phyloP scores from a whole-genome alignment of 208 protist species.

The Wallacemonas sp. region DNA sequence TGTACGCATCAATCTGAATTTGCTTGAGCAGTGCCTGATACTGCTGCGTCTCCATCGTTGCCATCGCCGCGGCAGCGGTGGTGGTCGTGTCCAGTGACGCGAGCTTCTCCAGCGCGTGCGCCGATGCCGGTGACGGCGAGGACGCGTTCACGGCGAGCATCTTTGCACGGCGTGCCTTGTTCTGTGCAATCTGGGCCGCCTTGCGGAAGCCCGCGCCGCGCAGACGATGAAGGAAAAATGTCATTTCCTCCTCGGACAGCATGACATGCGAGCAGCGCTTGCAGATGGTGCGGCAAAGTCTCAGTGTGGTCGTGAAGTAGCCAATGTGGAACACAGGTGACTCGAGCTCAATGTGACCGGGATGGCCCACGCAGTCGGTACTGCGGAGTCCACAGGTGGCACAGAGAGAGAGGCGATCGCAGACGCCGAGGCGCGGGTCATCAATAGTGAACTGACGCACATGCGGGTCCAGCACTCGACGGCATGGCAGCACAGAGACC shows the following conservation, averaged over 20 bases:
- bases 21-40: constrained; percentile 66
- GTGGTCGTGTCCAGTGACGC: constrained; percentile 11
- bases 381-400: constrained; percentile 92
- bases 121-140: constrained; percentile 6
- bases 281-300: constrained; percentile 97
- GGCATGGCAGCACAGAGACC: constrained; percentile 77
- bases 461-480: constrained; percentile 63
- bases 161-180: background rate
- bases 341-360: constrained; percentile 97
- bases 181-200: background rate
- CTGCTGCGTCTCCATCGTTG: constrained; percentile 67
- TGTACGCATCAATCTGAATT: constrained; percentile 88
- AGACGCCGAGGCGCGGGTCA: constrained; percentile 91
- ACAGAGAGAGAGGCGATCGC: constrained; percentile 86
- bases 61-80: background rate
- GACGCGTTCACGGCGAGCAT: background rate
- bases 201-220: constrained; percentile 9
- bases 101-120: constrained; percentile 7
- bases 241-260: constrained; percentile 79
- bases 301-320: constrained; percentile 95
- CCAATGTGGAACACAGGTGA: constrained; percentile 99
- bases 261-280: constrained; percentile 95
- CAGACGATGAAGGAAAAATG: constrained; percentile 64
- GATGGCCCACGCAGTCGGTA: constrained; percentile 98
- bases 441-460: constrained; percentile 85